A percentile compares a stretch with the other conserved stretches of the same genome.
phyloP scores from a whole-genome alignment of 2,329 filamentous ascomycete genomes.

The Penicillium corylophilum region DNA sequence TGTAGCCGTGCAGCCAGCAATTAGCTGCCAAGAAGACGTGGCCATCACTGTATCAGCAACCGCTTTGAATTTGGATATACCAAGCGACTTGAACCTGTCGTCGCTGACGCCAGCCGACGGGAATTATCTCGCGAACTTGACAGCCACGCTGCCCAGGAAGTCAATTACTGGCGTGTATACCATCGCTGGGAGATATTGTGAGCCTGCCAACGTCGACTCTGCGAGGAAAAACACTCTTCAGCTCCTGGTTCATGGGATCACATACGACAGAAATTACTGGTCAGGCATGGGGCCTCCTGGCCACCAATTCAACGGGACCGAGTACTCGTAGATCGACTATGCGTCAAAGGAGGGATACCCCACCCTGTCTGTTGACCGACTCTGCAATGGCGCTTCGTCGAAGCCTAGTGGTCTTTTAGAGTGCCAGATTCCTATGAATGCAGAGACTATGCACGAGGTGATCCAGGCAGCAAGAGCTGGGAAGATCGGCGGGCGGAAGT shows the following conservation, averaged over 20 bases:
- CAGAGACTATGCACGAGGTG: slow-evolving; percentile 7
- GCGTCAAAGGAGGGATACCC: slow-evolving; percentile 17
- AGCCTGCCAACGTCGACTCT: slow-evolving; percentile 1
- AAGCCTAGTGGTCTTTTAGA: slow-evolving; percentile 16
- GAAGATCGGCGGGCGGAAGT: slow-evolving; percentile 3
- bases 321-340: slow-evolving; percentile 10
- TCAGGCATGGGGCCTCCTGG: slow-evolving; percentile 4
- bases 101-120: too few species aligned
- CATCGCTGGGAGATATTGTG: slow-evolving; percentile 6
- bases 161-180: too few species aligned
- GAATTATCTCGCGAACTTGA: too few species aligned
- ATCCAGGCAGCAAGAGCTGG: slow-evolving; percentile 2
- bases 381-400: slow-evolving; percentile 16
- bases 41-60: too few species aligned
- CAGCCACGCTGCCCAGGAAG: too few species aligned
- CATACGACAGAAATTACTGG: slow-evolving; percentile 10
- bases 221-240: slow-evolving; percentile 4
- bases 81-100: too few species aligned
- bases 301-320: neutral
- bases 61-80: too few species aligned
- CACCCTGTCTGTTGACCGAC: slow-evolving; percentile 20
- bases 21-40: too few species aligned
- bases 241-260: slow-evolving; percentile 5
- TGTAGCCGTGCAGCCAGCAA: too few species aligned
- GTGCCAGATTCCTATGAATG: slow-evolving; percentile 7